phyloP scores from a whole-genome alignment of 129 eudicot species.

The Flaveria sonorensis region DNA sequence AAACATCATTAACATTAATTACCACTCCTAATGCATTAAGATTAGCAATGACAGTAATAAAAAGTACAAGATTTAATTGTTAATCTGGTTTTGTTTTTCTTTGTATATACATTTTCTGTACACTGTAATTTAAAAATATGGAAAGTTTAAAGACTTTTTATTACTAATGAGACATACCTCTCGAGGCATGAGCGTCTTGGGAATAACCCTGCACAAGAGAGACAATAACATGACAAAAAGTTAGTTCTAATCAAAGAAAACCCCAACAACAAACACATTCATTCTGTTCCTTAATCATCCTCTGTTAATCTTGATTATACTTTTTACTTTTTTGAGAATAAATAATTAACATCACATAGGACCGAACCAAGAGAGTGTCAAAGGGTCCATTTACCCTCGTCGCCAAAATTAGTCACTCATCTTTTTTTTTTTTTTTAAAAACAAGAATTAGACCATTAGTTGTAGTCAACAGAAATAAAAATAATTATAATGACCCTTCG shows the following conservation, averaged over 20 bases:
- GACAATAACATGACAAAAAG: constrained; percentile 92
- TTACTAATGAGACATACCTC: constrained; percentile 69
- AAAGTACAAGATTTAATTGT: not conserved
- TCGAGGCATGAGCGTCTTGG: constrained; percentile 99
- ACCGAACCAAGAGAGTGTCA: no score
- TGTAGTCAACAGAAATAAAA: no score
- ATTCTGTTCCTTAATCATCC: constrained; percentile 44
- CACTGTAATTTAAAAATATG: not conserved
- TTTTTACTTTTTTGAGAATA: constrained; percentile 20
- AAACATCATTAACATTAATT: constrained; percentile 14
- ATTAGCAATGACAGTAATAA: no score
- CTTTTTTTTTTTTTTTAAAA: no score
- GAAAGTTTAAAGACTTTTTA: constrained; percentile 12
- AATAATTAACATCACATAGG: not conserved
- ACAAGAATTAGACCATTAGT: no score
- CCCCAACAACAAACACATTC: constrained; percentile 41
- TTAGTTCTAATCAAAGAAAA: constrained; percentile 39
- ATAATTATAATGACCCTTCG: no score
- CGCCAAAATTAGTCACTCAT: no score
- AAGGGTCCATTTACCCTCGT: no score
- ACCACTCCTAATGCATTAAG: not conserved
- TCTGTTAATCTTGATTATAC: constrained; percentile 19
- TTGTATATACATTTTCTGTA: not conserved
- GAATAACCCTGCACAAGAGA: constrained; percentile 86
- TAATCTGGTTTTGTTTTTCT: not conserved